A percentile compares a stretch with the other conserved stretches of the same genome.
Conservation (phyloP, 2,329 filamentous ascomycete genomes). For the Juglanconis juglandina region DNA sequence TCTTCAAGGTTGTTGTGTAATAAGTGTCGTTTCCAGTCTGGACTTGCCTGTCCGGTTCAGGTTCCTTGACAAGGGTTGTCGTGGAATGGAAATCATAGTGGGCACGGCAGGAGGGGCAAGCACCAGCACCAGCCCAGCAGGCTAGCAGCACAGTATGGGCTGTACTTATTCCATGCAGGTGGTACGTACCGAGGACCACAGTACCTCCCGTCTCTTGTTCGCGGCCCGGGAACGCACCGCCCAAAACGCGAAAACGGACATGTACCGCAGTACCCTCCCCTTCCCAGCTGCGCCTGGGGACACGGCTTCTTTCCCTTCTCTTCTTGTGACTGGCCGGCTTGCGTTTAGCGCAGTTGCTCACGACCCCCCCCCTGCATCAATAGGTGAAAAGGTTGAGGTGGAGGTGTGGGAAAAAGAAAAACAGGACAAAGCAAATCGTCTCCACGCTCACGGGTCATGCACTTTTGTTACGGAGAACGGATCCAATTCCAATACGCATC, state of each 20-base stretch:
- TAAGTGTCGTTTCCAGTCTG: slow-evolving; percentile 9
- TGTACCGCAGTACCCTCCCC: neutral
- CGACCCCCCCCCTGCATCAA: neutral
- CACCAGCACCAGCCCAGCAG: neutral
- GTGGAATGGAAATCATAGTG: slow-evolving; percentile 13
- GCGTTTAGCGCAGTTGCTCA: neutral
- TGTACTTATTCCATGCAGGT: too few relatives aligned
- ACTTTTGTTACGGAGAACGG: too few relatives aligned
- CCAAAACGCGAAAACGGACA: neutral
- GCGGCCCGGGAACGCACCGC: neutral
- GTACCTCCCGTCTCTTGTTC: neutral
- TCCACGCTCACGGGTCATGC: neutral
- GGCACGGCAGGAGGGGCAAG: slow-evolving; percentile 11
- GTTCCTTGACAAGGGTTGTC: slow-evolving; percentile 11
- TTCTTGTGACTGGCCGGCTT: neutral
- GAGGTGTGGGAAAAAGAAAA: neutral
- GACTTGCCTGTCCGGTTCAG: slow-evolving; percentile 1
- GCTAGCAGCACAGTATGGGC: too few relatives aligned
- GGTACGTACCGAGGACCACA: too few relatives aligned
- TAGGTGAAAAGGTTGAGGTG: neutral
- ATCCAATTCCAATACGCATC: neutral
- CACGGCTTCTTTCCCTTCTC: neutral
- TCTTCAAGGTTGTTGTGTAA: slow-evolving; percentile 14
- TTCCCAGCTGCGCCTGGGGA: neutral
- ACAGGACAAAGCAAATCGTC: neutral